Base-by-base conservation (phyloP, 1,139 yeast species). In the Zygoascus sp. region DNA sequence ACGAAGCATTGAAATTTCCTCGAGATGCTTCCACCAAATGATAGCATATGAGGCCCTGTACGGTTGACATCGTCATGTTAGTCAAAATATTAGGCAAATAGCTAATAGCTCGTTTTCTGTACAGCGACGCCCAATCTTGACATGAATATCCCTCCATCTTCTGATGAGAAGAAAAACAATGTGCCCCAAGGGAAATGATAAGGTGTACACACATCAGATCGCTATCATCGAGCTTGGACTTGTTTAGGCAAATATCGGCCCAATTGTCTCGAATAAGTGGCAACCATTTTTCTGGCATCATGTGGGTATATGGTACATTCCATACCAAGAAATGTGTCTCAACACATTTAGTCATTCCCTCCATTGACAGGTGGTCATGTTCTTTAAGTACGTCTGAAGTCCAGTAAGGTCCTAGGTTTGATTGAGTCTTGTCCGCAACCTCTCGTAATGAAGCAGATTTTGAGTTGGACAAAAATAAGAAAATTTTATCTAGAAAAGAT, bases 261-360 rank as follows among this genome's bases (percentile, higher is more conserved):
- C 50, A 47, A 15, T 45, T 32, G 25, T 22, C 21, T 22, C 40
- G 13, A 9, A 25, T 23, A 2, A 40, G 30, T 10, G 47, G 45
- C 16, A 47, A 13, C 50, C 50, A 47, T 21, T 44, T 45, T 17
- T 35, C 32, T 16, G 50, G 45, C 15, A 44, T 37, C 39, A 47
- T 17, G 35, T 34, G 27, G 5, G 45, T 45, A 21, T 35, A 34
- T 10, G 41, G 40, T 13, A 44, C 41, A 36, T 41, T 40, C 17
- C 32, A 28, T 4, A 35, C 32, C 10, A 22, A 21, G 39, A 40
- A 47, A 23, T 44, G 45, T 19, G 47, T 44, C 23, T 40, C 42
- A 5, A 44, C 17, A 19, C 50, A 47, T 30, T 44, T 40, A 15
- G 40, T 21, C 30, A 41, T 36, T 8, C 47, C 50, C 7, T 19